These are phyloP conservation scores for Arabidopsis hybrid DNA, from an alignment of 441 rosid genomes.

Conservation along the genomic window DNA sequence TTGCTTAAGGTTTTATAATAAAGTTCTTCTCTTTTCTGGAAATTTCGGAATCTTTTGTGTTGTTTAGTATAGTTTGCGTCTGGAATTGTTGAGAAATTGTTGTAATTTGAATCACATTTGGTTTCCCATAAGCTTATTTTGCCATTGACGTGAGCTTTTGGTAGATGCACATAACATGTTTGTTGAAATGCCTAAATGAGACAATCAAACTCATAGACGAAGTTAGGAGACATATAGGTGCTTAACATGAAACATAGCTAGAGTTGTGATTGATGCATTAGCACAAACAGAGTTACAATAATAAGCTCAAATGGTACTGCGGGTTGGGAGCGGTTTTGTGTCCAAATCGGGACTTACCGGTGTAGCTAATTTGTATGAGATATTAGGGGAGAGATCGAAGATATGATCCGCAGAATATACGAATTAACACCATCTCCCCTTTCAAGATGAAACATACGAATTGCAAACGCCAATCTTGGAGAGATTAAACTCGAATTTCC, in stretches of 20 bases:
- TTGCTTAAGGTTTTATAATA: conserved; percentile 34
- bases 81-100: conserved; percentile 27
- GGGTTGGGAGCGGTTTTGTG: no score
- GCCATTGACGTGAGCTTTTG: background rate
- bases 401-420: no score
- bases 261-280: background rate
- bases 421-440: no score
- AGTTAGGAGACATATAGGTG: background rate
- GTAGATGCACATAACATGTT: conserved; percentile 16
- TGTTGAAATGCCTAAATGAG: conserved; percentile 24
- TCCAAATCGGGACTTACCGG: no score
- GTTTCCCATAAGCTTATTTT: background rate
- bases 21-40: background rate
- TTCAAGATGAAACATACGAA: no score
- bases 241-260: background rate
- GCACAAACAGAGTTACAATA: background rate
- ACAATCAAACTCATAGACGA: background rate
- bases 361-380: no score
- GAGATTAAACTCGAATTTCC: no score
- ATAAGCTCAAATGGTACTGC: background rate
- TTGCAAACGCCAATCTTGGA: no score
- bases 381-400: no score
- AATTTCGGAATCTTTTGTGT: background rate
- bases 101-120: conserved; percentile 24
- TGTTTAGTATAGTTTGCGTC: conserved; percentile 33